A percentile compares a stretch with the other conserved stretches of the same genome.
Conservation (phyloP, 1,139 yeast genomes). For the Yamadazyma trypodendri region DNA sequence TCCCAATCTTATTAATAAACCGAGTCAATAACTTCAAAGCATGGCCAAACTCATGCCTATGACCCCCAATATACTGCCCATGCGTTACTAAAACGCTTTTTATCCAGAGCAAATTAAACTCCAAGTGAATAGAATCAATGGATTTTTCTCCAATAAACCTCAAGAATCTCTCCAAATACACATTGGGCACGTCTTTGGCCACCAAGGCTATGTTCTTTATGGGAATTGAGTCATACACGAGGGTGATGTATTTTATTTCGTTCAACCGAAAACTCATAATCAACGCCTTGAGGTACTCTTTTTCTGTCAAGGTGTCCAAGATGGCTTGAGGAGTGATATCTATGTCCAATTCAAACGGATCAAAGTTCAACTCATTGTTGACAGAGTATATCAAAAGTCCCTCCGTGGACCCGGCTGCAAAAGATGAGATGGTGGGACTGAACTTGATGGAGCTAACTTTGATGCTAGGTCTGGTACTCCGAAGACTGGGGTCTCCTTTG, state of each 20-base stretch:
- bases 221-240: conserved; percentile 77
- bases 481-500: conserved; percentile 81
- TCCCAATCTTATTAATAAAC: conserved; percentile 70
- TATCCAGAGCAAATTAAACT: conserved; percentile 82
- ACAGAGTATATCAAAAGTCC: conserved; percentile 83
- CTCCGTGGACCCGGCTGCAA: conserved; percentile 95
- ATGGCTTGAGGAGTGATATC: conserved; percentile 87
- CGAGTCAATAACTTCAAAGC: conserved; percentile 72
- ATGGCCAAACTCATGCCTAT: conserved; percentile 65
- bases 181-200: conserved; percentile 65
- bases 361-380: conserved; percentile 74
- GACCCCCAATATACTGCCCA: conserved; percentile 68
- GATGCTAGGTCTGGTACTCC: conserved; percentile 77
- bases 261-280: conserved; percentile 94
- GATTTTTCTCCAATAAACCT: conserved; percentile 70
- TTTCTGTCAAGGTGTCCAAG: conserved; percentile 58
- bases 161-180: conserved; percentile 69
- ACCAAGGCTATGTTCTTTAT: conserved; percentile 67
- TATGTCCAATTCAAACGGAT: conserved; percentile 92
- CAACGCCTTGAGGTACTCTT: conserved; percentile 75
- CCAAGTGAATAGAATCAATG: conserved; percentile 80
- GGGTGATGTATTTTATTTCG: conserved; percentile 70
- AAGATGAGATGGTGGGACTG: conserved; percentile 88
- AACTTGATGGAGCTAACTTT: conserved; percentile 75
- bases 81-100: conserved; percentile 65